Evolutionary conservation across 2,329 filamentous ascomycete species (phyloP).

Genomic region (Periglandula ipomoeae): DNA sequence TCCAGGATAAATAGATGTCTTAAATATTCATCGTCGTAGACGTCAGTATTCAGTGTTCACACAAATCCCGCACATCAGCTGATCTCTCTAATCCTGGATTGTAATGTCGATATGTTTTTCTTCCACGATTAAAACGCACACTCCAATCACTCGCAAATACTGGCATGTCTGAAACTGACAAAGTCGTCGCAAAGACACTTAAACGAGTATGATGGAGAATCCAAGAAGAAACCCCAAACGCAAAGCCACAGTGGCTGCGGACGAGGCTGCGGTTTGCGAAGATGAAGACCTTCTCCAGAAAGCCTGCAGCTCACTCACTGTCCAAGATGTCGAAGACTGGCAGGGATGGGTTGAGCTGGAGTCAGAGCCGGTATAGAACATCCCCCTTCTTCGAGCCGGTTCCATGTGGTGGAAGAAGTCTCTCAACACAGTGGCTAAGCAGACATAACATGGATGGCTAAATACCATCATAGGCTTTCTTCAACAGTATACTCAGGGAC

Average conservation of each 20-base stretch:
- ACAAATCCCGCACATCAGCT: no score
- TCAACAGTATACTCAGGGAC: constrained; percentile 74
- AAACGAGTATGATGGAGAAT: neutral
- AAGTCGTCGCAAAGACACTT: no score
- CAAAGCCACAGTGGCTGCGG: constrained; percentile 26
- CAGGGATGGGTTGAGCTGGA: constrained; percentile 76
- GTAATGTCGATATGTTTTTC: no score
- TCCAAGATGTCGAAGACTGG: constrained; percentile 51
- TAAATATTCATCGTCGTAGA: no score
- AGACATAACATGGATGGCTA: neutral
- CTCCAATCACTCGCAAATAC: no score
- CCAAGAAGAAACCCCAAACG: constrained; percentile 33
- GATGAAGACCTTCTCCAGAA: constrained; percentile 31
- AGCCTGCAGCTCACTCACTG: constrained; percentile 36
- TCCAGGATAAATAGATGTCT: no score
- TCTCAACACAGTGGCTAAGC: neutral
- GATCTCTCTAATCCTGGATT: no score
- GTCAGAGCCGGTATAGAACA: constrained; percentile 67
- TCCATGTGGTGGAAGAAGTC: neutral
- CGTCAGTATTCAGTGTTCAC: no score
- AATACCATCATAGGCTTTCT: constrained; percentile 52
- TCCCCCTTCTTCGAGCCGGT: no score
- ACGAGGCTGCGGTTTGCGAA: constrained; percentile 9
- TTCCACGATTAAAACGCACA: no score
- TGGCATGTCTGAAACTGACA: no score